Evolutionary conservation across 352 stramenopile genomes (phyloP).

Genomic region (Phytophthora hybrid): DNA sequence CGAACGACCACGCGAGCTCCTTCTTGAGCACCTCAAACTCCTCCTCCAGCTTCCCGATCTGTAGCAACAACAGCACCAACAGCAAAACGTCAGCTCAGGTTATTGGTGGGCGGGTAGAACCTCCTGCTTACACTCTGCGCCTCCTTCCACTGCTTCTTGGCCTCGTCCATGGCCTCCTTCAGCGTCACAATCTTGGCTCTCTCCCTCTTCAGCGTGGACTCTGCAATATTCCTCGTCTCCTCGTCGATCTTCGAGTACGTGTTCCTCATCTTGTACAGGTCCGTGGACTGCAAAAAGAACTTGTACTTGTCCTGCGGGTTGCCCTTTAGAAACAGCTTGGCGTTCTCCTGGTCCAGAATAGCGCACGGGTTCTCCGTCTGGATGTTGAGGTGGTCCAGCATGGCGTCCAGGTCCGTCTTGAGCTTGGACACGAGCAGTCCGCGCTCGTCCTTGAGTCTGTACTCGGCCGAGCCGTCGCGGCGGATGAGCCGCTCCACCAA

Average conservation of each 20-base stretch:
- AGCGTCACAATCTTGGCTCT: constrained; percentile 67
- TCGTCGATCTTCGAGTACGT: constrained; percentile 90
- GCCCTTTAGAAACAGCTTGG: constrained; percentile 97
- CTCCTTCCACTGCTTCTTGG: constrained; percentile 76
- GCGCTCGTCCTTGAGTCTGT: constrained; percentile 74
- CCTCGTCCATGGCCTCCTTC: constrained; percentile 68
- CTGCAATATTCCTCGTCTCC: constrained; percentile 66
- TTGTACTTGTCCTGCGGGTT: constrained; percentile 96
- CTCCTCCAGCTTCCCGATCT: constrained; percentile 80
- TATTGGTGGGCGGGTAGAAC: too few species aligned
- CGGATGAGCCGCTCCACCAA: constrained; percentile 94
- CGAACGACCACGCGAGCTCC: constrained; percentile 85
- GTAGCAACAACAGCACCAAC: constrained; percentile 1
- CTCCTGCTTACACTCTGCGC: constrained; percentile 61
- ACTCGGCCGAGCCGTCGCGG: constrained; percentile 78
- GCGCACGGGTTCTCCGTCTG: constrained; percentile 98
- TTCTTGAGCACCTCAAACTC: constrained; percentile 83
- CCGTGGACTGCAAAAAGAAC: constrained; percentile 98
- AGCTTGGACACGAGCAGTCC: constrained; percentile 75
- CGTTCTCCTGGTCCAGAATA: constrained; percentile 98
- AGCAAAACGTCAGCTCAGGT: background rate
- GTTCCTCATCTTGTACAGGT: constrained; percentile 93
- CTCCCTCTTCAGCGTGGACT: constrained; percentile 76
- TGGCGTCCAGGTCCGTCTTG: constrained; percentile 93
- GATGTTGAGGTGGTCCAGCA: constrained; percentile 95